A percentile compares a stretch with the other conserved stretches of the same genome.
These are phyloP conservation scores for Penicillium riverlandense DNA, from an alignment of 495 filamentous ascomycete species.

Conservation along the genomic window DNA sequence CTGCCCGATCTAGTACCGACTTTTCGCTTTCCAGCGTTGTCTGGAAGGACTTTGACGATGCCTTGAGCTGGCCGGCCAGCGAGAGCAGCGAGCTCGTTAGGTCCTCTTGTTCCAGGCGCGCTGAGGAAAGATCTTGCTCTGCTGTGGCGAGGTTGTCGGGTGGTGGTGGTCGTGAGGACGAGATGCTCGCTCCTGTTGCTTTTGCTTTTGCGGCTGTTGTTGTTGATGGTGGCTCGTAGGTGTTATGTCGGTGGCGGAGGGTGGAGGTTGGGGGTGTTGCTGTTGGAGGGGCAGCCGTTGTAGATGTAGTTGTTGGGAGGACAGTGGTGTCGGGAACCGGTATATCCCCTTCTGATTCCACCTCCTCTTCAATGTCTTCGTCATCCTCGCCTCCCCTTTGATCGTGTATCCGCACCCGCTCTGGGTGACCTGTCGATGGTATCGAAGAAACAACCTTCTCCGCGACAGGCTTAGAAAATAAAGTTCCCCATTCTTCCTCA, in stretches of 20 bases:
- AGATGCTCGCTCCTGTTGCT: conserved; percentile 14
- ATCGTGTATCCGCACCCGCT: neutral
- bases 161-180: neutral
- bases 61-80: conserved; percentile 73
- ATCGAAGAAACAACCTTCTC: neutral
- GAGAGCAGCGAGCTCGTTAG: conserved; percentile 71
- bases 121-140: conserved; percentile 64
- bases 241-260: conserved; percentile 26
- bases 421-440: neutral
- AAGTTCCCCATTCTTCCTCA: conserved; percentile 33
- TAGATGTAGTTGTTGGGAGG: conserved; percentile 5
- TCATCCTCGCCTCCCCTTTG: conserved; percentile 3
- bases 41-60: conserved; percentile 62
- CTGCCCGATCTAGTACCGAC: conserved; percentile 59
- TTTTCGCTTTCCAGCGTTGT: conserved; percentile 65
- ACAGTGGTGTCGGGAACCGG: conserved; percentile 4
- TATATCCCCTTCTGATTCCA: conserved; percentile 5
- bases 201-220: conserved; percentile 9
- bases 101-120: conserved; percentile 76
- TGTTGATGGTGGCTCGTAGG: conserved; percentile 3
- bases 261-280: conserved; percentile 10
- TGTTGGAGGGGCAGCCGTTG: conserved; percentile 3
- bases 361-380: conserved; percentile 2
- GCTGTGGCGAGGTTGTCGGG: conserved; percentile 29
- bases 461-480: conserved; percentile 19